Base-by-base conservation (phyloP, 257 asterid genomes). In the Agastache rugosa region DNA sequence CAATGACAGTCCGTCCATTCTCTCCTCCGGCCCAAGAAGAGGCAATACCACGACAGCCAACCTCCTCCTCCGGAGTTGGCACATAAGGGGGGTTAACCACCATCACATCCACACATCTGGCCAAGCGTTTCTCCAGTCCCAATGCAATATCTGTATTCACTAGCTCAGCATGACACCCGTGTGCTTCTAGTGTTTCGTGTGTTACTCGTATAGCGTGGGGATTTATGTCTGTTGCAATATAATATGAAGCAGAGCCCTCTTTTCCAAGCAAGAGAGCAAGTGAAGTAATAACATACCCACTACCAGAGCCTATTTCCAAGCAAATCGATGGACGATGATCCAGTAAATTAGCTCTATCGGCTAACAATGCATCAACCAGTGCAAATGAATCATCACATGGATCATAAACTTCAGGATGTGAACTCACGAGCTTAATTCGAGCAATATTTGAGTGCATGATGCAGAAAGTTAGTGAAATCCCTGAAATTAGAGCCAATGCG, bases 51-150 rank as follows among this genome's bases (percentile, higher is more conserved):
- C 51, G 42, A 59, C 87, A 64, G 11, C 99, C 99, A 58, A 94
- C 99, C 83, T 95, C 98, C 3, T 91, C 94, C 69, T 92, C 98
- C 2, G 99, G 98, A 1, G 98, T 92, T 5, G 98, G 99, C 76
- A 95, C 98, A 63, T 95, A 95, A 63, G 99, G 99, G 6, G 98
- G 98, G 79, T 95, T 95, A 75, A 95, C 99, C 63, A 92, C 96
- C 79, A 92, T 84, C 66, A 92, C 89, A 69, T 95, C 99, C 71
- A 95, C 96, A 1, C 80, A 84, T 68, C 88, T 82, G 6, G 79
- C 79, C 75, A 95, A 75, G 20, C 93, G 88, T 41, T 45, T 81
- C 73, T 88, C 96, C 19, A 90, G 72, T 9, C 98, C 97, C 0
- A 79, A 83, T 6, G 94, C 97, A 50, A 94, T 82, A 75, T 94